Base-by-base conservation (phyloP, 2,329 filamentous ascomycete genomes). In the Mycosphaerella sp. region DNA sequence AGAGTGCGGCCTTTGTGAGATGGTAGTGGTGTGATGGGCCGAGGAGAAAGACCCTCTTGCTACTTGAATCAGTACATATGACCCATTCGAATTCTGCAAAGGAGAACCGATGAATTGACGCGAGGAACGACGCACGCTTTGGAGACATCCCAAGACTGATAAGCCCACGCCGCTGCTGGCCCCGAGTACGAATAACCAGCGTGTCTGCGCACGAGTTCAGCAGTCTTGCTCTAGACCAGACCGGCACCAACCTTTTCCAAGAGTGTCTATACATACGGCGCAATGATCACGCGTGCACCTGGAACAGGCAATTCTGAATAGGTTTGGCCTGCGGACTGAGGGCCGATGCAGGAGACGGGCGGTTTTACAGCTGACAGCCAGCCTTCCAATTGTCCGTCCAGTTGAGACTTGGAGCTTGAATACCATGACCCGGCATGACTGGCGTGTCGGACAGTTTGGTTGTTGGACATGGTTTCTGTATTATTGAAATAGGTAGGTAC, bases 181-280 rank as follows among this genome's bases (percentile, higher is more conserved):
- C 93, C 93, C 3, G 93, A 98, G 75, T 91, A 97, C 1, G 80
- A 75, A 72, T 95, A 98, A 55, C 93, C 93, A 53, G 93, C 93
- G 69, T 98, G 93, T 54, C 91, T 96, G 62, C 59, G 53, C 56
- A 53, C 52, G 53, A 50, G 43, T 53, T 62, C 54, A 55, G 52
- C 47, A 51, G 18, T 54, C 47, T 64, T 64, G 67, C 59, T 25
- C 21, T 25, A 25, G 21, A 25, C 21, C 21, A 25, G 21, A 25
- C 21, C 21, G 21, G 35, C 30, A 16, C 18, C 12, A 37, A 49
- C 45, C 36, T 41, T 41, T 25, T 25, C 4, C 4, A 28, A 44
- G 18, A n/a, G 37, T 37, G 10, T 39, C 34, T 43, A 14, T 46
- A 61, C 64, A 58, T 79, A 96, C 91, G 93, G 93, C 55, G 89